phyloP scores from a whole-genome alignment of 2,329 filamentous ascomycete genomes.

The Colletotrichum caudatum region DNA sequence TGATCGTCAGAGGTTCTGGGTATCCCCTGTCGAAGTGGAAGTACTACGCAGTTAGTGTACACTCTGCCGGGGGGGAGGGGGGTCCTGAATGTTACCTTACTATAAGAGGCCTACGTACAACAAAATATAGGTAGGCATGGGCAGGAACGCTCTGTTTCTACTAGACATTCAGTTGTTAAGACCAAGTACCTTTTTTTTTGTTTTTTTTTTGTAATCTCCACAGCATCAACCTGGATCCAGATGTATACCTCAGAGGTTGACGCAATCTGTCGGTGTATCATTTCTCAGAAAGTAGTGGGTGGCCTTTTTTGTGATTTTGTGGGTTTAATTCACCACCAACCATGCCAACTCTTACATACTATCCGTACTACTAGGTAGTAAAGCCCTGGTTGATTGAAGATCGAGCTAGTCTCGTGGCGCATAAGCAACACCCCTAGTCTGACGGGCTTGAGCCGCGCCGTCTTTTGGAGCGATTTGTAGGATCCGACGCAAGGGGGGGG shows the following conservation, averaged over 20 bases:
- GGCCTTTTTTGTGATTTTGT: no score
- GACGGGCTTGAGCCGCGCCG: not conserved
- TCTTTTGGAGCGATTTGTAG: slow-evolving; percentile 15
- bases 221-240: rapidly evolving
- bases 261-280: no score
- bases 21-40: not conserved
- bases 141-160: not conserved
- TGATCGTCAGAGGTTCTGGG: slow-evolving; percentile 13
- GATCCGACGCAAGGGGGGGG: slow-evolving; percentile 6
- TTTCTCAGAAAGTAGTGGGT: no score
- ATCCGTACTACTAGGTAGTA: no score
- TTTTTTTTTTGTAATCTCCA: no score
- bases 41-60: no score
- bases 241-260: not conserved
- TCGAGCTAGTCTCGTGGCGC: slow-evolving; percentile 24
- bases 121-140: not conserved
- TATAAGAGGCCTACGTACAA: no score
- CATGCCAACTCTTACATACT: no score
- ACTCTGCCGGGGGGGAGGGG: not conserved
- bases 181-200: no score
- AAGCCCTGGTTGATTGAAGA: slow-evolving; percentile 6
- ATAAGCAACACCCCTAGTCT: slow-evolving; percentile 4
- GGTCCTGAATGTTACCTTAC: not conserved
- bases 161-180: no score
- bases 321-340: no score